Base-by-base conservation (phyloP, 164 flowering plant genomes). In the Hamamelis virginiana region DNA sequence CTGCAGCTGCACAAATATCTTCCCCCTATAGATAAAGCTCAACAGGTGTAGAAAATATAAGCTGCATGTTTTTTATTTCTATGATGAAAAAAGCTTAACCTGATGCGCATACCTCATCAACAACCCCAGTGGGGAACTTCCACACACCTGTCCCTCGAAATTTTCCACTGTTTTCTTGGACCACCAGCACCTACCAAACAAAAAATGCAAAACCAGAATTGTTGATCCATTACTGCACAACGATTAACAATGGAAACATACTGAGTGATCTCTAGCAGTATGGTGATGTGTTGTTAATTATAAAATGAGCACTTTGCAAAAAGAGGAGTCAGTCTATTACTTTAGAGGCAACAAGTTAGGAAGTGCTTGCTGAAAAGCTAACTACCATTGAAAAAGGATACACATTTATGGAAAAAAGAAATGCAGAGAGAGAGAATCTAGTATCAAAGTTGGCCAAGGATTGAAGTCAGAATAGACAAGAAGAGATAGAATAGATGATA, bases 61-160 rank as follows among this genome's bases (percentile, higher is more conserved):
- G 4, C 22, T 1, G 16, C 27, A 43, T n/a, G 55, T 38, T 9
- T n/a, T 53, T 11, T n/a, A 22, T n/a, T 12, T 55, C 59, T 14
- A 6, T 26, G 10, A 27, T n/a, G 33, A 8, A 33, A 8, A 33
- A 63, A 58, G 12, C 61, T 41, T n/a, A 61, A 8, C 62, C 33
- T 11, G 4, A 44, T 27, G 2, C 38, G 72, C 56, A 18, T 57
- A 84, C 87, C 85, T 81, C 77, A 33, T 84, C 73, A 28, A 82
- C 83, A 51, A 75, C 81, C 63, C 86, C 86, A 43, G 84, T 84
- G 11, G 88, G 88, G 21, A 84, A 69, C 73, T 84, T 84, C 86
- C 88, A 84, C 21, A 75, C 33, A 9, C 85, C 85, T 1, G 70
- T 53, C 3, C 85, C 81, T 43, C 69, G 59, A n/a, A 80, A 73